Evolutionary conservation across 345 rosid genomes (phyloP).

Genomic region (Euclidium syriacum): DNA sequence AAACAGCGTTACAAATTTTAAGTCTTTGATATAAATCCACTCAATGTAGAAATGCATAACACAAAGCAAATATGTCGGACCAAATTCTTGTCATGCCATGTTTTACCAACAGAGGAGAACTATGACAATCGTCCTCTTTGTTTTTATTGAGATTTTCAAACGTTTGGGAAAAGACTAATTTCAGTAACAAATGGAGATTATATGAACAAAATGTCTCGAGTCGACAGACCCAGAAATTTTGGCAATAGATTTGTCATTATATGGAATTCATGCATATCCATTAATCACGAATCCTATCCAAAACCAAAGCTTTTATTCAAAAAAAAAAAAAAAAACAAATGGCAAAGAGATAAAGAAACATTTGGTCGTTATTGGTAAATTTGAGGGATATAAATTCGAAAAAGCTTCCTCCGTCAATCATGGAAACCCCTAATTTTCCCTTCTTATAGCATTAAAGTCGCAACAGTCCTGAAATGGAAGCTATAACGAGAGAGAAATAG

Average conservation of each 20-base stretch:
- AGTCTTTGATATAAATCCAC: background rate
- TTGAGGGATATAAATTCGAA: background rate
- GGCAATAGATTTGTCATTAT: background rate
- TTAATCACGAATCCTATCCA: background rate
- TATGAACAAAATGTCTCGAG: background rate
- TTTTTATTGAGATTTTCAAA: background rate
- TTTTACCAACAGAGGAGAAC: background rate
- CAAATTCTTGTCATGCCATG: background rate
- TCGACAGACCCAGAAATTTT: background rate
- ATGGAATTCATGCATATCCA: background rate
- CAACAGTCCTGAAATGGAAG: background rate
- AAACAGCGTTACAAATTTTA: background rate
- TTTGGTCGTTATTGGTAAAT: background rate
- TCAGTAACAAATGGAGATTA: background rate
- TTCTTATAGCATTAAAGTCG: background rate
- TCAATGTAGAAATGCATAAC: background rate
- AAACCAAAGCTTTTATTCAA: background rate
- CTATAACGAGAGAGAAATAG: background rate
- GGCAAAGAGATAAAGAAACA: background rate
- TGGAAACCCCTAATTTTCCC: background rate
- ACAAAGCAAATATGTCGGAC: background rate
- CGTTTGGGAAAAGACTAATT: background rate
- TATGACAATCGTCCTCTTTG: too few species aligned
- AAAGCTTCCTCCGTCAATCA: background rate
- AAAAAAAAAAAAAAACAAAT: conserved; percentile 4